phyloP scores from a whole-genome alignment of 257 asterid species.

The Fraxinus pennsylvanica region DNA sequence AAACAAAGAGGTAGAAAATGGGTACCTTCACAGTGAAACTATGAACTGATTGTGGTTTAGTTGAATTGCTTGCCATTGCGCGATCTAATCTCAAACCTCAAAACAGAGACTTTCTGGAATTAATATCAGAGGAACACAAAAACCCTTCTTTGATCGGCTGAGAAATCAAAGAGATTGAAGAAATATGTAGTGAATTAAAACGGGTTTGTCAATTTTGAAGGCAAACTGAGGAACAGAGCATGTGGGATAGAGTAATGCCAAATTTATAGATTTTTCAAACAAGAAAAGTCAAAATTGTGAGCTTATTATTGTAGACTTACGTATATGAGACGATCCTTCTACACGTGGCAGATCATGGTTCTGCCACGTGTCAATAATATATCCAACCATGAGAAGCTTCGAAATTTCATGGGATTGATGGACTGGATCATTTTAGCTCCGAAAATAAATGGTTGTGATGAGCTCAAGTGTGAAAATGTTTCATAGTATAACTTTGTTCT shows the following conservation, averaged over 20 bases:
- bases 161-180: not conserved
- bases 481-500: too few relatives aligned
- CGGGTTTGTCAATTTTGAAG: not conserved
- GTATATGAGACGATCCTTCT: not conserved
- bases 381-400: not conserved
- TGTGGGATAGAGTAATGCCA: not conserved
- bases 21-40: constrained; percentile 23
- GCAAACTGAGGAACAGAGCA: not conserved
- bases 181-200: not conserved
- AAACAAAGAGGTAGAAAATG: not conserved
- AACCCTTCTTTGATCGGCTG: not conserved
- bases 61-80: constrained; percentile 22
- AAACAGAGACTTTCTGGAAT: constrained; percentile 7
- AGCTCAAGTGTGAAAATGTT: not conserved
- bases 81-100: constrained; percentile 16
- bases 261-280: not conserved
- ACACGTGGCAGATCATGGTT: not conserved
- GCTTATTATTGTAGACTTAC: not conserved
- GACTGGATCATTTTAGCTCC: not conserved
- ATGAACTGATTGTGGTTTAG: constrained; percentile 22
- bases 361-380: not conserved
- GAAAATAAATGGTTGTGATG: not conserved
- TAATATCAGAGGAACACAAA: not conserved
- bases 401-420: not conserved
- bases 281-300: not conserved